Conservation (phyloP, 148 eudicot species). For the Rheum nobile region DNA sequence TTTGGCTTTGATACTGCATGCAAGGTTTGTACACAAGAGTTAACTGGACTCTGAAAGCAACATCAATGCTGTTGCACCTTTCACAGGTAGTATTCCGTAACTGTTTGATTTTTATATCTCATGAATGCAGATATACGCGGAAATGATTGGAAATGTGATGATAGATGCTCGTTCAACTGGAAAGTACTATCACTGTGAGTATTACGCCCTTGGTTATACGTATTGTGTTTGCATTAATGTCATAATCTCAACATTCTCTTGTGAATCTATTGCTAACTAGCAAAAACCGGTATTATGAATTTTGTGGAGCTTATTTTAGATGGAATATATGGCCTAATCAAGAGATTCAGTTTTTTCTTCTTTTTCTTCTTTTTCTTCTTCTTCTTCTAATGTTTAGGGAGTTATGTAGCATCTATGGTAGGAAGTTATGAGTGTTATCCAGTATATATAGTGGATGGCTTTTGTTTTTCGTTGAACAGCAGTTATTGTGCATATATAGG, state of each 20-base stretch:
- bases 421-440: not conserved
- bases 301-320: not conserved
- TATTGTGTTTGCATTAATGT: not conserved
- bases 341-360: not conserved
- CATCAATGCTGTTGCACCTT: not conserved
- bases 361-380: too few relatives aligned
- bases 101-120: not conserved
- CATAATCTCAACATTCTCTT: not conserved
- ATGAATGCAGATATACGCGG: slow-evolving; percentile 72
- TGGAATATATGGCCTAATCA: not conserved
- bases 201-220: not conserved
- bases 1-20: slow-evolving; percentile 99
- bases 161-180: slow-evolving; percentile 99
- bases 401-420: not conserved
- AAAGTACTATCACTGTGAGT: slow-evolving; percentile 97
- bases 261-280: not conserved
- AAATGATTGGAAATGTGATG: slow-evolving; percentile 99
- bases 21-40: slow-evolving; percentile 47
- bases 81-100: not conserved
- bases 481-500: not conserved
- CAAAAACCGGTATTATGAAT: not conserved
- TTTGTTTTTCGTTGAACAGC: not conserved
- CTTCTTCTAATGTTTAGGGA: not conserved
- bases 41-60: too few relatives aligned
- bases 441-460: not conserved